Conservation (phyloP, 2,329 filamentous ascomycete species). For the Fusarium sp. region DNA sequence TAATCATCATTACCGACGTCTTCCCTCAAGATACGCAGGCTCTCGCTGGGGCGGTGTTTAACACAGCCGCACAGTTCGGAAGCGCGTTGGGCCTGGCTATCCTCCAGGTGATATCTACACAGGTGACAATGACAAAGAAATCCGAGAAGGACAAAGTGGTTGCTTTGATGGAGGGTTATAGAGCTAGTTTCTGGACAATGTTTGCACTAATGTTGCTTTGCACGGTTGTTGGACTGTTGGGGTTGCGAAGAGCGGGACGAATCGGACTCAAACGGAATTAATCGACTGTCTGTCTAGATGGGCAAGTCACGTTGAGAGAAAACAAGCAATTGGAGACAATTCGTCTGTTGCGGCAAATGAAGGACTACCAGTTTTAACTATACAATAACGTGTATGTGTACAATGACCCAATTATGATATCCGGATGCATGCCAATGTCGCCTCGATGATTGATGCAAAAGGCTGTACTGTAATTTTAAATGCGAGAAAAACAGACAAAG, state of each 20-base stretch:
- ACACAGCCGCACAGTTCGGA: neutral
- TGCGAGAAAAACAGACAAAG: neutral
- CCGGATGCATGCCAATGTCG: conserved; percentile 7
- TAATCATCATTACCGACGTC: neutral
- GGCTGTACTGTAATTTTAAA: conserved; percentile 23
- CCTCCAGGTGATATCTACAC: neutral
- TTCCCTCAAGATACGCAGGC: neutral
- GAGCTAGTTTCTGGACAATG: neutral
- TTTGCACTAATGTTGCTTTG: neutral
- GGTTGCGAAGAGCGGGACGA: neutral
- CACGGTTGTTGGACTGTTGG: neutral
- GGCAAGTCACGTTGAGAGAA: too few relatives aligned
- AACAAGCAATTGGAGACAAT: neutral
- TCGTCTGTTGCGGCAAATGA: neutral
- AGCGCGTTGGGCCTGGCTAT: neutral
- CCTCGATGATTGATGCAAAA: conserved; percentile 11
- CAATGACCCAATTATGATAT: conserved; percentile 25
- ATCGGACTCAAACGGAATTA: neutral
- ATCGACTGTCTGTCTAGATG: neutral
- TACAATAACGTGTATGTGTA: conserved; percentile 15
- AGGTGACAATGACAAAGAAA: neutral
- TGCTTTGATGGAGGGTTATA: neutral
- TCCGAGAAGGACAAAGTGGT: neutral
- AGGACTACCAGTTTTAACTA: conserved; percentile 13
- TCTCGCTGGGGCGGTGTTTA: neutral